A percentile compares a stretch with the other conserved stretches of the same genome.
These are phyloP conservation scores for Candida sakaeoensis DNA, from an alignment of 805 yeast species.

Conservation along the genomic window DNA sequence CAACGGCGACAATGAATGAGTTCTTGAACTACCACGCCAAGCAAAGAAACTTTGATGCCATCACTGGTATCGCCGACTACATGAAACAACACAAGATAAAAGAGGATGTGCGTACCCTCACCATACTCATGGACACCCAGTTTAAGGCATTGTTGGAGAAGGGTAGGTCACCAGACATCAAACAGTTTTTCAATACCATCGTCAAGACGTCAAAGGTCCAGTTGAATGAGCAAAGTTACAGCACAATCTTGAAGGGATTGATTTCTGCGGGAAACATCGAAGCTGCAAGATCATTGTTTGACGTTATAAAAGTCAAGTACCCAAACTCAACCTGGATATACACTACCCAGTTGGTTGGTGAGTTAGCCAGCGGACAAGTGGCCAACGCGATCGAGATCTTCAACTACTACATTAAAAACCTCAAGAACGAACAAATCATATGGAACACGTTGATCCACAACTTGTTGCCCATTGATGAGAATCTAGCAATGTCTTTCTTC, in stretches of 20 bases:
- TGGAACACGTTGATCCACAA: slow-evolving; percentile 40
- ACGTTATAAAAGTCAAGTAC: slow-evolving; percentile 25
- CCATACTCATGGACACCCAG: slow-evolving; percentile 53
- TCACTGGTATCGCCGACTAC: slow-evolving; percentile 42
- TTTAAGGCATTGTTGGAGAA: slow-evolving; percentile 44
- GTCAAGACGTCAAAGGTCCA: slow-evolving; percentile 16
- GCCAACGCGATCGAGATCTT: slow-evolving; percentile 29
- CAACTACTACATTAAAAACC: slow-evolving; percentile 28
- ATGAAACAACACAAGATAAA: slow-evolving; percentile 40
- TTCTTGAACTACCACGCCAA: slow-evolving; percentile 43
- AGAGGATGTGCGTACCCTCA: slow-evolving; percentile 62
- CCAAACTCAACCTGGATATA: slow-evolving; percentile 34
- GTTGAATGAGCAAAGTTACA: slow-evolving; percentile 44
- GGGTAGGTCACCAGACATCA: slow-evolving; percentile 41
- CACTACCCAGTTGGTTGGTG: slow-evolving; percentile 47
- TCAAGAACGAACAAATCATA: slow-evolving; percentile 33
- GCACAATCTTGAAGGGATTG: slow-evolving; percentile 53
- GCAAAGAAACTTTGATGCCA: slow-evolving; percentile 42
- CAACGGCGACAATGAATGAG: slow-evolving; percentile 49
- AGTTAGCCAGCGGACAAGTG: slow-evolving; percentile 38
- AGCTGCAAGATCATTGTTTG: slow-evolving; percentile 51
- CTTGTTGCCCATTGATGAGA: slow-evolving; percentile 27
- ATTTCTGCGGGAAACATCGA: slow-evolving; percentile 45
- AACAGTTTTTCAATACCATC: slow-evolving; percentile 41
- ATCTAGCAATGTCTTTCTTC: slow-evolving; percentile 40